These are phyloP conservation scores for Candida manassasensis DNA, from an alignment of 805 yeast species.

Conservation along the genomic window DNA sequence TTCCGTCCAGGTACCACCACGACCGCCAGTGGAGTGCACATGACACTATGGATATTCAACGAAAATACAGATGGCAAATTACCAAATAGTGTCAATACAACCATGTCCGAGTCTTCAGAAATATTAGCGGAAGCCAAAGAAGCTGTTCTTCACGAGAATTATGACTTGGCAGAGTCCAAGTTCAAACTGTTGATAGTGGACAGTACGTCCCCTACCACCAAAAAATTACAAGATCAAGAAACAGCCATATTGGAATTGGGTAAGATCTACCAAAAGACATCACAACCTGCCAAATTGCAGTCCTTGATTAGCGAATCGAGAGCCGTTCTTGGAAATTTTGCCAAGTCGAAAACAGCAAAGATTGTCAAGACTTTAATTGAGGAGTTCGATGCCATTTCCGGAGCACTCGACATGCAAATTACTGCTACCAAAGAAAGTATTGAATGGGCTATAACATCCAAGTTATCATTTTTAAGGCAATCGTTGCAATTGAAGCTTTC, in stretches of 20 bases:
- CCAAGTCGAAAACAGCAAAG: conserved; percentile 93
- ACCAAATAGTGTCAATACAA: background rate
- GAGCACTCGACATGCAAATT: conserved; percentile 66
- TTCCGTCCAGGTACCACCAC: too few relatives aligned
- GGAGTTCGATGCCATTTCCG: conserved; percentile 58
- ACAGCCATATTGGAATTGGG: conserved; percentile 73
- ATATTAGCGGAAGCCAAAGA: conserved; percentile 57
- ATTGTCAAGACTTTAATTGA: conserved; percentile 80
- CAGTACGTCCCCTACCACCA: conserved; percentile 10
- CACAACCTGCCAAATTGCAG: conserved; percentile 48
- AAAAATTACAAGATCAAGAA: conserved; percentile 48
- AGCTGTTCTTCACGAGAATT: conserved; percentile 47
- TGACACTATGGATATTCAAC: too few relatives aligned
- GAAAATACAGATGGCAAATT: background rate
- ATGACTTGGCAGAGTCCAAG: conserved; percentile 52
- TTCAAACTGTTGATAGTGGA: conserved; percentile 48
- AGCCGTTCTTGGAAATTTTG: conserved; percentile 67
- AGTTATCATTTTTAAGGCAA: conserved; percentile 85
- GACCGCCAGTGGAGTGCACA: too few relatives aligned
- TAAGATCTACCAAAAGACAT: conserved; percentile 51
- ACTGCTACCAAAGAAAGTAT: conserved; percentile 71
- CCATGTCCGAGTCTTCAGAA: conserved; percentile 19
- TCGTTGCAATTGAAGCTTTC: conserved; percentile 81
- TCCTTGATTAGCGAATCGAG: conserved; percentile 66
- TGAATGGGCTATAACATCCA: conserved; percentile 80